Percentiles rank a stretch among this genome's conserved stretches.
Conservation (phyloP, 371 early-diverging fungal species). For the Mortierella polycephala region DNA sequence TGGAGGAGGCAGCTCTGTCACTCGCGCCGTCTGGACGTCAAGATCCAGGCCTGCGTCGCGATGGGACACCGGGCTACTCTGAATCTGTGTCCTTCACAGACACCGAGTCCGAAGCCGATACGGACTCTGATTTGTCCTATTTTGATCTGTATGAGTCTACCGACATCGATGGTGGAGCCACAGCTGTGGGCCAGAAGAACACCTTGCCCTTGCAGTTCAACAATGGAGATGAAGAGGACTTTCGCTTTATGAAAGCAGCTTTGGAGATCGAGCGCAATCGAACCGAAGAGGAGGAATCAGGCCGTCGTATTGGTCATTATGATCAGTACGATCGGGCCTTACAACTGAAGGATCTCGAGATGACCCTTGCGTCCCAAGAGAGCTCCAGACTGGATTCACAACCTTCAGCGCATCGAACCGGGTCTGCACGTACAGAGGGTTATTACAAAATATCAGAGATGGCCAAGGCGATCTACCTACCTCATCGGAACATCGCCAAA, state of each 20-base stretch:
- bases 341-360: conserved; percentile 27
- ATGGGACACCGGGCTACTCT: conserved; percentile 35
- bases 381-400: conserved; percentile 22
- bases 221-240: conserved; percentile 64
- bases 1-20: conserved; percentile 10
- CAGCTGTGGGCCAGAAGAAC: conserved; percentile 14
- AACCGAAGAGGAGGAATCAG: conserved; percentile 23
- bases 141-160: conserved; percentile 57
- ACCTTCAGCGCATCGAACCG: conserved; percentile 65
- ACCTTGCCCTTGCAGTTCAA: conserved; percentile 22
- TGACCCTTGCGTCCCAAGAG: conserved; percentile 23
- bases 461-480: conserved; percentile 74
- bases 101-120: conserved; percentile 29
- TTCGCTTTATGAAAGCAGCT: conserved; percentile 61
- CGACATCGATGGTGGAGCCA: conserved; percentile 21
- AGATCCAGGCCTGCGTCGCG: conserved; percentile 3
- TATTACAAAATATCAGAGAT: conserved; percentile 73
- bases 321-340: conserved; percentile 15
- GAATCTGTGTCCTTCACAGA: conserved; percentile 25
- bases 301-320: conserved; percentile 18
- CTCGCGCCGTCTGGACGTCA: conserved; percentile 3
- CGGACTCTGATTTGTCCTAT: conserved; percentile 44
- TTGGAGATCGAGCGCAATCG: conserved; percentile 54
- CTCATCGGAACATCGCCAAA: conserved; percentile 59
- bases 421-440: conserved; percentile 86